phyloP scores from a whole-genome alignment of 1,284 basidiomycete genomes.

The Ganoderma meredithae region DNA sequence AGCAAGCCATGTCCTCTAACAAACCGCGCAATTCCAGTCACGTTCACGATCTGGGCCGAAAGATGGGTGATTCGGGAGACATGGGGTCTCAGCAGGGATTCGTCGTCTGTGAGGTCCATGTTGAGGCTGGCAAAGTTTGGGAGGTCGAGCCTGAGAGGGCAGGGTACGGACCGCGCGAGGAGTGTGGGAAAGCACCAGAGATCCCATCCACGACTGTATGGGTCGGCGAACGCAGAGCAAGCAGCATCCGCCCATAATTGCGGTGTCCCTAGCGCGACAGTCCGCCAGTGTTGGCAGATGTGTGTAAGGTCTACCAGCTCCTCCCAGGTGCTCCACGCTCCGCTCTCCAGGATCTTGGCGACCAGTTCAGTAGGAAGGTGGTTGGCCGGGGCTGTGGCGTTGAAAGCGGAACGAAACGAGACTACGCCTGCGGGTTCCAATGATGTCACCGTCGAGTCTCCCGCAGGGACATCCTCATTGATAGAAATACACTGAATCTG shows the following conservation, averaged over 20 bases:
- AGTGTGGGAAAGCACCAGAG: neutral
- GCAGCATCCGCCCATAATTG: slow-evolving; percentile 11
- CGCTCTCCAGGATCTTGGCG: neutral
- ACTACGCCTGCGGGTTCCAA: too few species aligned
- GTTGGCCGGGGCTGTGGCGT: neutral
- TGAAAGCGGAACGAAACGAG: neutral
- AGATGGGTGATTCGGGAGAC: neutral
- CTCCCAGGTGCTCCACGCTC: neutral
- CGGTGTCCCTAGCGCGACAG: slow-evolving; percentile 10
- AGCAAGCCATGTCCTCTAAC: neutral
- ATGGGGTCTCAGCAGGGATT: neutral
- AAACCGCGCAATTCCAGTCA: neutral
- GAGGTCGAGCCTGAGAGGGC: neutral
- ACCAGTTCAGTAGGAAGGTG: neutral
- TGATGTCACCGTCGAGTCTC: too few species aligned
- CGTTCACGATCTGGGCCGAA: neutral
- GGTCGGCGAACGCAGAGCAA: neutral
- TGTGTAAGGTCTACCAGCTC: slow-evolving; percentile 8
- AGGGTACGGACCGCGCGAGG: neutral
- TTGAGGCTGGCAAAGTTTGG: neutral
- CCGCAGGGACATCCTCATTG: too few species aligned
- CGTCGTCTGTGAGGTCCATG: too few species aligned
- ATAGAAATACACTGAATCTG: too few species aligned
- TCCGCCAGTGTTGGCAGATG: slow-evolving; percentile 19
- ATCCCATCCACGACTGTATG: neutral